A percentile compares a stretch with the other conserved stretches of the same genome.
These are phyloP conservation scores for Ophiocordyceps camponoti-saundersi DNA, from an alignment of 2,329 filamentous ascomycete genomes.

Conservation along the genomic window DNA sequence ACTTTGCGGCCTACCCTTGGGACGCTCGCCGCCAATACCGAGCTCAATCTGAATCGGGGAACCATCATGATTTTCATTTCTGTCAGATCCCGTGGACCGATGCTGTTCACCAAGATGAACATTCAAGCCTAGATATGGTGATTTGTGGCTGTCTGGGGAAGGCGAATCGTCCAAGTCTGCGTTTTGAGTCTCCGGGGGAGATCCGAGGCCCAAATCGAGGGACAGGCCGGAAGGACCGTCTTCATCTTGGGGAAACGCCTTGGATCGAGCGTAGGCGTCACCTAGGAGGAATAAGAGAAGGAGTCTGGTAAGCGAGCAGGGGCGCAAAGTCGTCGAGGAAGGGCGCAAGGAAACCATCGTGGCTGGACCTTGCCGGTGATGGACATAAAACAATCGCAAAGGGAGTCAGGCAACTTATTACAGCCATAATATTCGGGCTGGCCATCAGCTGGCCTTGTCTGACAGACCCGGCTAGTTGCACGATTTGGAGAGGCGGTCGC, in stretches of 20 bases:
- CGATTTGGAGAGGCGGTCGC: not conserved
- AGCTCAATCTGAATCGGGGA: too few relatives aligned
- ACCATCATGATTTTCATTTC: too few relatives aligned
- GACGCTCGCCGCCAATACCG: too few relatives aligned
- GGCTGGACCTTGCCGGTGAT: not conserved
- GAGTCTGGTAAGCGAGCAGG: not conserved
- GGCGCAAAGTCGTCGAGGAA: not conserved
- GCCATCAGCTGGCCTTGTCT: not conserved
- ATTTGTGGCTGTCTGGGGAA: too few relatives aligned
- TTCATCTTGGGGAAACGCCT: not conserved
- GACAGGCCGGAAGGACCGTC: not conserved
- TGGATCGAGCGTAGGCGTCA: not conserved
- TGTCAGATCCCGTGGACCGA: too few relatives aligned
- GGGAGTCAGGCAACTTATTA: not conserved
- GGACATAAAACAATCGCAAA: not conserved
- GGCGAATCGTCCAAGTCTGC: too few relatives aligned
- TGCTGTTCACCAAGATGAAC: too few relatives aligned
- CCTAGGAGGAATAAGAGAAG: slow-evolving; percentile 3
- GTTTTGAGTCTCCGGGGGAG: not conserved
- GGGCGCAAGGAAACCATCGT: not conserved
- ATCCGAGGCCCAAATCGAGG: not conserved
- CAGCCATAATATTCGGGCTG: not conserved
- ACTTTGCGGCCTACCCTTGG: too few relatives aligned
- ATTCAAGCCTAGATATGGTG: too few relatives aligned
- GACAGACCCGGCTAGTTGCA: not conserved